Conservation (phyloP, 495 filamentous ascomycete species). For the Lepidopterella palustris region DNA sequence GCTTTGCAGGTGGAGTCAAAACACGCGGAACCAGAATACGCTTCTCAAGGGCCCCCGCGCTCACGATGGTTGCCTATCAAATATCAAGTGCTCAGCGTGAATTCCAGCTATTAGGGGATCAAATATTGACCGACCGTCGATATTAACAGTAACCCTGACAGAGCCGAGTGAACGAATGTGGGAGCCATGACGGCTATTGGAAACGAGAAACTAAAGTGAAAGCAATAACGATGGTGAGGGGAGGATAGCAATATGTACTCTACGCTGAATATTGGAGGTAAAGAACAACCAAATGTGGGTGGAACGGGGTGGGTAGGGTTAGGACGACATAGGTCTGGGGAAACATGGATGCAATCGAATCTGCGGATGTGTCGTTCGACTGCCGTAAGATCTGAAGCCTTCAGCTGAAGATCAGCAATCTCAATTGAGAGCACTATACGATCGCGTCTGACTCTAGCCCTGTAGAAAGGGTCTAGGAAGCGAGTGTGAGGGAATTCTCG, state of each 20-base stretch:
- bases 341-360: too few relatives aligned
- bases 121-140: slow-evolving; percentile 9
- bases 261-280: not conserved
- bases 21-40: slow-evolving; percentile 7
- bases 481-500: not conserved
- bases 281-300: too few relatives aligned
- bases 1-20: slow-evolving; percentile 5
- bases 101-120: not conserved
- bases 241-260: not conserved
- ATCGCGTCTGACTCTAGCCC: not conserved
- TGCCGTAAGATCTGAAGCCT: too few relatives aligned
- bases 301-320: too few relatives aligned
- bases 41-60: slow-evolving; percentile 1
- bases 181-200: slow-evolving; percentile 5
- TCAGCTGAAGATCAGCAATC: not conserved
- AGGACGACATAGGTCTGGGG: not conserved
- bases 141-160: slow-evolving; percentile 11
- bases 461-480: not conserved
- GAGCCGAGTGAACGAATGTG: not conserved
- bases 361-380: too few relatives aligned
- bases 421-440: not conserved
- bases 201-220: not conserved
- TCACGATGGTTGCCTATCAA: slow-evolving; percentile 1
- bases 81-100: slow-evolving; percentile 5
- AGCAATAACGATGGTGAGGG: not conserved